Conservation (phyloP, 176 grass and related monocot species). For the Miscanthus lutarioriparius region DNA sequence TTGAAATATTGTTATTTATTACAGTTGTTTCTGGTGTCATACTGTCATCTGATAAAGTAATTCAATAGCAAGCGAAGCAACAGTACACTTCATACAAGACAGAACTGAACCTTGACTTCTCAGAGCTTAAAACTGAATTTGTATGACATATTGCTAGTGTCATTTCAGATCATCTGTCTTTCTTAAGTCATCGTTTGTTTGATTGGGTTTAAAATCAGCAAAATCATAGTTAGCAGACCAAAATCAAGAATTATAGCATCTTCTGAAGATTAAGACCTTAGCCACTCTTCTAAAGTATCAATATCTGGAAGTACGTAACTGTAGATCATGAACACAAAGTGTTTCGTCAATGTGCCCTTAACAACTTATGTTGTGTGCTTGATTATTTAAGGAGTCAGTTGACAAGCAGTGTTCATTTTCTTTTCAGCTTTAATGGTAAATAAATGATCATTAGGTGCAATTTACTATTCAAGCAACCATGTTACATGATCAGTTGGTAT, state of each 20-base stretch:
- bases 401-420: conserved; percentile 12
- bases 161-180: neutral
- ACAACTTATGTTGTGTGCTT: neutral
- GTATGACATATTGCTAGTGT: neutral
- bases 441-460: conserved; percentile 13
- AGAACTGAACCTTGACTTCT: neutral
- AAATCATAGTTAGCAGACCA: neutral
- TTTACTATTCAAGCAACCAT: conserved; percentile 28
- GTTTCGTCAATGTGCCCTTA: neutral
- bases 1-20: neutral
- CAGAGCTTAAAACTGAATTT: neutral
- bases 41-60: neutral
- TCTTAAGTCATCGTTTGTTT: neutral
- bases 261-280: neutral
- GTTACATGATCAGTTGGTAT: conserved; percentile 21
- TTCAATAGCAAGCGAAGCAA: neutral
- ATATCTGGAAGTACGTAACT: neutral
- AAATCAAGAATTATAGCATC: neutral
- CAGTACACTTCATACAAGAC: neutral
- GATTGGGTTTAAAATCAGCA: neutral
- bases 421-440: conserved; percentile 2
- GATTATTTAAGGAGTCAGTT: conserved; percentile 9
- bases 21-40: neutral
- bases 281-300: neutral
- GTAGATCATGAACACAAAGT: neutral